Evolutionary conservation across 2,329 filamentous ascomycete species (phyloP), one percentile per base, ranked within the genome.

Genomic region (Pseudogymnoascus sp.): DNA sequence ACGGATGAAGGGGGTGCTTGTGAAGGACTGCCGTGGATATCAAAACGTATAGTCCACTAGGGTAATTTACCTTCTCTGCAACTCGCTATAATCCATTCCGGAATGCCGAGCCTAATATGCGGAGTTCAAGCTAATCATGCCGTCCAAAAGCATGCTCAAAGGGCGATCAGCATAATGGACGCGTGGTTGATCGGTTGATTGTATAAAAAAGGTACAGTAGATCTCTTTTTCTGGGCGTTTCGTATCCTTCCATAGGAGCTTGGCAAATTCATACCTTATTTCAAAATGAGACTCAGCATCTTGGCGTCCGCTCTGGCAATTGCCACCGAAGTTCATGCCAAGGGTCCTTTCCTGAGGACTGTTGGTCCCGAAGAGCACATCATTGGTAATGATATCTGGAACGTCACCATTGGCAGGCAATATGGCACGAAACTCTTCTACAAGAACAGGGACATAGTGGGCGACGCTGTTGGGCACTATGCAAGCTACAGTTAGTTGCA

Each of bases 331-430:
- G 46, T 53, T 17, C 26, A 31, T 53, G 46, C 46, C 15, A 53
- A 53, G n/a, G 46, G 46, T 7, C 46, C 46, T 29, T 53, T 53
- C 46, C 46, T 53, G 46, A 53, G 31, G 46, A 53, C 46, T 11
- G 9, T 53, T 31, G 46, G 46, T n/a, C 46, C 46, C 6, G 23
- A 53, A 17, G 46, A 53, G 46, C 59, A 53, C 37, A 31, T 68
- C 19, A 65, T 68, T 38, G 67, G 67, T 17, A 68, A 68, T 61
- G 62, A 64, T 35, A 44, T 68, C 15, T 68, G 65, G 67, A 68
- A 68, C 37, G 66, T 68, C 13, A 68, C 67, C 11, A 66, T 68
- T 44, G 66, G 64, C 5, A 21, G 26, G 9, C 62, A 38, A 13
- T 68, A 67, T 50, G 67, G 67, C 10, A 68, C 62, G 15, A 68